These are phyloP conservation scores for Cordyceps cicadae DNA, from an alignment of 2,329 filamentous ascomycete species.

Conservation along the genomic window DNA sequence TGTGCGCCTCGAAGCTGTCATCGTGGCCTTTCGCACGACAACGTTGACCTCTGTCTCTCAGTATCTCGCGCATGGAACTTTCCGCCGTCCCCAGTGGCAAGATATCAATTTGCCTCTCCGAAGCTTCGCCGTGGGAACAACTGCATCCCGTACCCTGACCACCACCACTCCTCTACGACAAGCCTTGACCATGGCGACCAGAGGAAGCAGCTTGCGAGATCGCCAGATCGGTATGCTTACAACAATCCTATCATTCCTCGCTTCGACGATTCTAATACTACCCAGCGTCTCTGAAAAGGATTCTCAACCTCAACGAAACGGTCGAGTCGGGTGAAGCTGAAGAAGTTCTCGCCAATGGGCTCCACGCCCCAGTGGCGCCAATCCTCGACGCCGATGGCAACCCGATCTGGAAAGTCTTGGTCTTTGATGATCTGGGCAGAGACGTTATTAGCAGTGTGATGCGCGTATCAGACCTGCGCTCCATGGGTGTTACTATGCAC, in stretches of 20 bases:
- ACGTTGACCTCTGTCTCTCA: conserved; percentile 1
- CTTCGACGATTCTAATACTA: conserved; percentile 3
- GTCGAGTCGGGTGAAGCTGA: conserved; percentile 50
- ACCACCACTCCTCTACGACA: not conserved
- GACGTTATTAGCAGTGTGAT: conserved; percentile 97
- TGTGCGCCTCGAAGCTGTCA: conserved; percentile 6
- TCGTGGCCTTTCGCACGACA: conserved; percentile 11
- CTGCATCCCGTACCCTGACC: not conserved
- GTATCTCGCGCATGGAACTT: conserved; percentile 1
- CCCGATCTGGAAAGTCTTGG: conserved; percentile 94
- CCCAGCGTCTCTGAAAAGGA: conserved; percentile 82
- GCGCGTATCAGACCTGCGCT: conserved; percentile 82
- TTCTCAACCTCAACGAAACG: conserved; percentile 87
- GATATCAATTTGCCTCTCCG: not conserved
- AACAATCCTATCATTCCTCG: not conserved
- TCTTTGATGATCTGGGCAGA: conserved; percentile 84
- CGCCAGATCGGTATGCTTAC: conserved; percentile 37
- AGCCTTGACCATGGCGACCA: conserved; percentile 33
- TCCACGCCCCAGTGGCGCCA: conserved; percentile 62
- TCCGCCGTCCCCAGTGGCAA: not conserved
- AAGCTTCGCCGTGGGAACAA: not conserved
- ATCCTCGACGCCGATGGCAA: conserved; percentile 81
- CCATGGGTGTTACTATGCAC: conserved; percentile 94
- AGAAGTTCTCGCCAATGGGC: conserved; percentile 55
- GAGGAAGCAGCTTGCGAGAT: conserved; percentile 39